A percentile compares a stretch with the other conserved stretches of the same genome.
Conservation (phyloP, 75 land plant species). For the Sequoiadendron giganteum region DNA sequence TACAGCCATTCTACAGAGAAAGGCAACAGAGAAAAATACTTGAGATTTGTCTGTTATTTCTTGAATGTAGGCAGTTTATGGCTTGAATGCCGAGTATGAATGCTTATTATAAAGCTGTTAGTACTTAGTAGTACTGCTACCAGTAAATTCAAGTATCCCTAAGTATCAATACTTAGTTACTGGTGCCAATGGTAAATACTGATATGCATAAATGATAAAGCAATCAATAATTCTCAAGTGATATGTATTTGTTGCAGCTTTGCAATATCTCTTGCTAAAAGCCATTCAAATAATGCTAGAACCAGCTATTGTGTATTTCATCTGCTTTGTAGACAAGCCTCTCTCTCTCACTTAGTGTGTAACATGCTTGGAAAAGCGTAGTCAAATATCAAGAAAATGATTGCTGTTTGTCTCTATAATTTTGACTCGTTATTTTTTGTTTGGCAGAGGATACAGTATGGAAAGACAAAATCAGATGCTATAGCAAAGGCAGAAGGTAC, state of each 20-base stretch:
- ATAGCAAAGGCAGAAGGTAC: constrained; percentile 96
- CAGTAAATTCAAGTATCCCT: neutral
- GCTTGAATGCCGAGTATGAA: neutral
- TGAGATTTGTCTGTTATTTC: neutral
- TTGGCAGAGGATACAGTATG: constrained; percentile 94
- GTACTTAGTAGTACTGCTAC: no score
- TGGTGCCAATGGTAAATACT: neutral
- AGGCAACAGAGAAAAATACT: neutral
- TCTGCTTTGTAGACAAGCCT: neutral
- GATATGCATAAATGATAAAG: no score
- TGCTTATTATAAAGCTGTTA: neutral
- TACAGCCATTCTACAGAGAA: neutral
- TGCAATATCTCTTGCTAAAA: neutral
- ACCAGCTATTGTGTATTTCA: neutral
- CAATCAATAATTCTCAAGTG: neutral
- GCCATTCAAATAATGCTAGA: neutral
- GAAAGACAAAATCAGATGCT: constrained; percentile 92
- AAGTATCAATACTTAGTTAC: neutral
- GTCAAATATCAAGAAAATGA: neutral
- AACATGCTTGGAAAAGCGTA: neutral
- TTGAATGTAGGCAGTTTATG: neutral
- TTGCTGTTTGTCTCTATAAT: neutral
- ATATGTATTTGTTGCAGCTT: neutral
- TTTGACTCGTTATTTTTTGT: constrained; percentile 1
- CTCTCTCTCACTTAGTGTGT: neutral